Base-by-base conservation (phyloP, 192 early-diverging fungal genomes). In the Polychytrium aggregatum region DNA sequence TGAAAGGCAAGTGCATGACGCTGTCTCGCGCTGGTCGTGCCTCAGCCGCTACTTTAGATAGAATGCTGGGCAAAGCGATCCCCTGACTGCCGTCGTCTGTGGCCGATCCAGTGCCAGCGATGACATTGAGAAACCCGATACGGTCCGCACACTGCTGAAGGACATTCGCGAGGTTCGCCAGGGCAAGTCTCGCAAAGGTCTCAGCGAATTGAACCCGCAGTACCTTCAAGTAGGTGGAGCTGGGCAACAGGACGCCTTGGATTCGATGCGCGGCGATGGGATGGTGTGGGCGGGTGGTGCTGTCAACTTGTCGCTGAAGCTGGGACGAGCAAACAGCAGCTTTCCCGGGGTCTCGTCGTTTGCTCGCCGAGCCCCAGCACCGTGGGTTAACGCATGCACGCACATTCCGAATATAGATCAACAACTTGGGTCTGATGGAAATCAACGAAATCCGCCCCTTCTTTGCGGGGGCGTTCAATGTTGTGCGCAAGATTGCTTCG, bases 361-460 rank as follows among this genome's bases (percentile, higher is more conserved):
- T n/a, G n/a, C n/a, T n/a, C n/a, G n/a, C n/a, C n/a, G n/a, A n/a
- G n/a, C n/a, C n/a, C n/a, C n/a, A n/a, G n/a, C n/a, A n/a, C n/a
- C n/a, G n/a, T n/a, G n/a, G n/a, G n/a, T n/a, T n/a, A n/a, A n/a
- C n/a, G n/a, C n/a, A n/a, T n/a, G n/a, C n/a, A n/a, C n/a, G n/a
- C n/a, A n/a, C n/a, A n/a, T n/a, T n/a, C n/a, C n/a, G 10, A 11
- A 11, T 37, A 9, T 33, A 59, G 57, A 81, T 91, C 74, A 81
- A 91, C 58, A 86, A 88, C 49, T 53, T 96, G 49, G 75, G 85
- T 22, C 64, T 79, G 20, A 82, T 86, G 62, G 92, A 96, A 52
- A 80, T 96, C 50, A 91, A 92, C 38, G 87, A 90, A 63, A 88
- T 96, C 48, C 74, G 90, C n/a, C 90, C 90, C 0, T 79, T 96